Evolutionary conservation across 2,329 filamentous ascomycete genomes (phyloP), one percentile per base, ranked within the genome.

Genomic region (Neonectria coccinea): DNA sequence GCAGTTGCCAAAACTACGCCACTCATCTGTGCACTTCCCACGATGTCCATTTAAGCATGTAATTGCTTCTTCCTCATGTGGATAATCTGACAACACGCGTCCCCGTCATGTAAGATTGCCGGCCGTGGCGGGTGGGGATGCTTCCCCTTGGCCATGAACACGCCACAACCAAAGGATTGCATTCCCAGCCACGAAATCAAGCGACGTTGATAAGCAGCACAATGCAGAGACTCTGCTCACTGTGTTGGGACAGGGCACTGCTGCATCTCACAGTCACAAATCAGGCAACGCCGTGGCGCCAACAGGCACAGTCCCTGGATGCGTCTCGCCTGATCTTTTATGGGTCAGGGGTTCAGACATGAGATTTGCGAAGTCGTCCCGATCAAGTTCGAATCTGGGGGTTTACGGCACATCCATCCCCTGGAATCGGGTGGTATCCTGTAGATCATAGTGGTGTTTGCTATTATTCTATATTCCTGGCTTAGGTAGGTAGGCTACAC

Each of bases 41-140:
- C n/a, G n/a, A 20, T 51, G 48, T 51, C 29, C 14, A 22, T 29
- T 51, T 33, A 51, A 33, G 48, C 48, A 36, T 51, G 27, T 51
- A 33, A 50, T 50, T 51, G n/a, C 27, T 51, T 51, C 48, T 51
- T 29, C 29, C 33, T 29, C 39, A n/a, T 33, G n/a, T 33, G 11
- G 47, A 51, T 51, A 6, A 18, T 50, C 27, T 33, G 5, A n/a
- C 16, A 42, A 18, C 11, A 51, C 11, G 48, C 48, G 29, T 14
- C 10, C 29, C 48, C 48, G 12, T 33, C 11, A 3, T 33, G n/a
- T 14, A 9, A 51, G 48, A 51, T 51, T 51, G 48, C 29, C 48
- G 48, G 27, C 27, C n/a, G 22, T 10, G 14, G 14, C 27, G 10
- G 18, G 18, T 5, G 29, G 45, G 25, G 45, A 14, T 16, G 2